A percentile compares a stretch with the other conserved stretches of the same genome.
phyloP scores from a whole-genome alignment of 352 stramenopile species.

The Blastocystis sp. region DNA sequence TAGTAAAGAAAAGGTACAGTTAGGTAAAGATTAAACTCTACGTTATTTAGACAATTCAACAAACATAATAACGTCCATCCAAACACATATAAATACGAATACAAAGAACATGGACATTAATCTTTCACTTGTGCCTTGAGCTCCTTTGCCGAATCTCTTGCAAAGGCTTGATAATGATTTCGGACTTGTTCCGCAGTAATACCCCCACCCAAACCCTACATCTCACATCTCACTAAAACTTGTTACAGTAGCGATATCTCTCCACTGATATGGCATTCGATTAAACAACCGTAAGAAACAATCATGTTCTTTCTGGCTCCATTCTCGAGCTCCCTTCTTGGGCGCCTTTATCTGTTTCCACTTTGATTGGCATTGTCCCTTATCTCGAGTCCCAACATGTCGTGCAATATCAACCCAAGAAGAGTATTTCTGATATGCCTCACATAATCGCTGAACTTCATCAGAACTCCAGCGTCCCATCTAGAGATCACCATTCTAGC shows the following conservation, averaged over 20 bases:
- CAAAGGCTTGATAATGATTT: background rate
- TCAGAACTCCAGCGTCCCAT: constrained; percentile 16
- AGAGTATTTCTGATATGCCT: background rate
- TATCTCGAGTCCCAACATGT: background rate
- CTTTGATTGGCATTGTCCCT: background rate
- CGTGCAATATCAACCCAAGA: background rate
- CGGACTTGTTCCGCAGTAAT: background rate
- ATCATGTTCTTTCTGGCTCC: background rate
- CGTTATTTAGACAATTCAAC: too few relatives aligned
- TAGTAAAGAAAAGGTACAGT: too few relatives aligned
- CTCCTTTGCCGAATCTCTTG: background rate
- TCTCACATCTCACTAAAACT: background rate
- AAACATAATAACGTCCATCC: too few relatives aligned
- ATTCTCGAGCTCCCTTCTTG: constrained; percentile 11
- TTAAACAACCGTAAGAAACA: background rate
- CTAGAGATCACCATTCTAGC: background rate
- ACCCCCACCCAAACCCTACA: background rate
- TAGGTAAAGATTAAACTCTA: too few relatives aligned
- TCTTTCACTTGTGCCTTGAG: too few relatives aligned
- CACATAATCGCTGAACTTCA: background rate
- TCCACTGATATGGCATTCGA: background rate
- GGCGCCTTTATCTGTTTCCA: background rate
- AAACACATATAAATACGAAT: too few relatives aligned
- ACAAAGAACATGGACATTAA: too few relatives aligned
- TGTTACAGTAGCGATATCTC: background rate